phyloP scores from a whole-genome alignment of 768 basidiomycete genomes.

The Pholiota microspora region DNA sequence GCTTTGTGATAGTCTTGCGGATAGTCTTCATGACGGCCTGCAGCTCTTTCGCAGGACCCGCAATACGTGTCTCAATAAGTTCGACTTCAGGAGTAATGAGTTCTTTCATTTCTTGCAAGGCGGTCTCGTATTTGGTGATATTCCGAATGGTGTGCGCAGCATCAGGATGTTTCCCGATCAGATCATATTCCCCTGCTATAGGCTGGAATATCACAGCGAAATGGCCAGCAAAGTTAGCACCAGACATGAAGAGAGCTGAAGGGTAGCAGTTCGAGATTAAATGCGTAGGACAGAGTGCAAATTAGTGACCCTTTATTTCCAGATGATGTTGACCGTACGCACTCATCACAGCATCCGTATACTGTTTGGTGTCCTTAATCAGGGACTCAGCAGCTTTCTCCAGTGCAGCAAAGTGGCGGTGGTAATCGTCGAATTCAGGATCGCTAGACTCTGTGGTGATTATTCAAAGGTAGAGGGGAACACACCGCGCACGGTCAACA shows the following conservation, averaged over 20 bases:
- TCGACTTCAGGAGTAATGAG: constrained; percentile 88
- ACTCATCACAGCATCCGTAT: constrained; percentile 81
- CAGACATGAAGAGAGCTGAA: constrained; percentile 64
- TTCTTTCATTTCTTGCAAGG: constrained; percentile 81
- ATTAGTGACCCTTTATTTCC: constrained; percentile 5
- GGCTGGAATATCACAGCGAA: constrained; percentile 65
- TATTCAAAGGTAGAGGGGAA: not conserved
- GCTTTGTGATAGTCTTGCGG: constrained; percentile 92
- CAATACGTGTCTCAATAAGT: constrained; percentile 84
- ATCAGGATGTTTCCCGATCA: constrained; percentile 76
- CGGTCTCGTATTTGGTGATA: constrained; percentile 65
- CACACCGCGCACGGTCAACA: not conserved
- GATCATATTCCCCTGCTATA: constrained; percentile 72
- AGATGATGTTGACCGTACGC: constrained; percentile 24
- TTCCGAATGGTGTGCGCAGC: constrained; percentile 75
- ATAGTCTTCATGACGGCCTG: constrained; percentile 84
- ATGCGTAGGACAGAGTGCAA: not conserved
- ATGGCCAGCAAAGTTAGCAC: constrained; percentile 61
- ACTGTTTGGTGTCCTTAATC: constrained; percentile 87
- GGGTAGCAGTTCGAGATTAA: constrained; percentile 1
- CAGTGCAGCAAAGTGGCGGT: constrained; percentile 71
- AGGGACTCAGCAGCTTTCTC: constrained; percentile 87
- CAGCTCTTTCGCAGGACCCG: constrained; percentile 87
- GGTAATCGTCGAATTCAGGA: constrained; percentile 88
- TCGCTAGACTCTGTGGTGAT: constrained; percentile 64